These are phyloP conservation scores for Microcera coccophila DNA, from an alignment of 2,329 filamentous ascomycete species.

Conservation along the genomic window DNA sequence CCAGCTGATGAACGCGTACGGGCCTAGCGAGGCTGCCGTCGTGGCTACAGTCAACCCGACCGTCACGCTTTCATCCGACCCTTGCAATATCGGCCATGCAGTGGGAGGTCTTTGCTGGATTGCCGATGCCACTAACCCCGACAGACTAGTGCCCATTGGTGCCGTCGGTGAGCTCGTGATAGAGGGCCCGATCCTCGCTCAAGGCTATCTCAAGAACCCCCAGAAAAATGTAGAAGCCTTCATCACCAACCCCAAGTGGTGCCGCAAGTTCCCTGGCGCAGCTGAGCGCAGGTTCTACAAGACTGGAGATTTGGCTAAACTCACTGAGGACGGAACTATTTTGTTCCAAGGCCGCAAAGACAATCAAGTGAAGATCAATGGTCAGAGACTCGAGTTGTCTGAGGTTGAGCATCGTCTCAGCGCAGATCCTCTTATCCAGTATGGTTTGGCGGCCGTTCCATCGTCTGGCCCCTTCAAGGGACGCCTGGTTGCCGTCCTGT, in stretches of 20 bases:
- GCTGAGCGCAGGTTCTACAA: constrained; percentile 33
- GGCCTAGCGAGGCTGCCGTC: constrained; percentile 2
- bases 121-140: constrained; percentile 1
- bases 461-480: too few species aligned
- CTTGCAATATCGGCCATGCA: constrained; percentile 1
- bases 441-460: constrained; percentile 8
- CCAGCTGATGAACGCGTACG: constrained; percentile 1
- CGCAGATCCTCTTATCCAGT: constrained; percentile 1
- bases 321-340: constrained; percentile 37
- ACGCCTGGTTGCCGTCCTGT: constrained; percentile 5
- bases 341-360: constrained; percentile 49
- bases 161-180: constrained; percentile 23
- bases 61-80: constrained; percentile 1
- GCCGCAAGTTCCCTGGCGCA: not conserved
- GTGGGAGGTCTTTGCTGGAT: constrained; percentile 1
- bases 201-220: constrained; percentile 44
- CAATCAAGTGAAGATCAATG: constrained; percentile 53
- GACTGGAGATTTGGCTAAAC: constrained; percentile 44
- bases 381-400: constrained; percentile 48
- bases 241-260: constrained; percentile 25
- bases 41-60: not conserved
- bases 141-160: constrained; percentile 3
- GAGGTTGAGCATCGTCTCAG: constrained; percentile 18
- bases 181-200: constrained; percentile 43
- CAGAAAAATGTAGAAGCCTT: constrained; percentile 30